phyloP scores from a whole-genome alignment of 169 alveolate species.

The Neospora caninum region DNA sequence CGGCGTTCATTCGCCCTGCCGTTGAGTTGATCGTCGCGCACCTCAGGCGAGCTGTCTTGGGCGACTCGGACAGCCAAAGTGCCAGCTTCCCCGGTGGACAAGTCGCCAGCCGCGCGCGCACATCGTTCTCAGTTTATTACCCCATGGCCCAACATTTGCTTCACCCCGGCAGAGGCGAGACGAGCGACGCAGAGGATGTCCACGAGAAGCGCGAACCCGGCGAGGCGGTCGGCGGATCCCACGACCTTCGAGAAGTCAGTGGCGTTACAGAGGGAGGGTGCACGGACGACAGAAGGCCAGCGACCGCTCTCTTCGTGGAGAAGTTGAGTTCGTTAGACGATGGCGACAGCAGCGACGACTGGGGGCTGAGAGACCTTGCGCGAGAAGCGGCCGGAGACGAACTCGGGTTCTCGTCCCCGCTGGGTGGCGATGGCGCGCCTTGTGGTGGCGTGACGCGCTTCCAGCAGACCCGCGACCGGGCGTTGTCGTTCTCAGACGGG shows the following conservation, averaged over 20 bases:
- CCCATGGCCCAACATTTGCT: not conserved
- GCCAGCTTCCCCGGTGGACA: not conserved
- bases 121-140: not conserved
- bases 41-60: not conserved
- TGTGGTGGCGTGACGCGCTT: not conserved
- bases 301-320: not conserved
- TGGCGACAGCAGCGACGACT: not conserved
- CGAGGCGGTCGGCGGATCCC: not conserved
- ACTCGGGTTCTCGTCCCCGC: not conserved
- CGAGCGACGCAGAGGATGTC: not conserved
- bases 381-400: not conserved
- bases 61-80: not conserved
- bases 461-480: not conserved
- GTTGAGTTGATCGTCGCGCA: not conserved
- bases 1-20: conserved; percentile 32
- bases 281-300: not conserved
- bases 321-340: not conserved
- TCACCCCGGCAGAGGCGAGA: not conserved
- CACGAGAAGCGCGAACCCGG: not conserved
- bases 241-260: not conserved
- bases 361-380: not conserved
- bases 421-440: not conserved
- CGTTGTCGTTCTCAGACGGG: not conserved
- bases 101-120: not conserved
- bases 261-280: not conserved